Evolutionary conservation across 1,284 basidiomycete species (phyloP), one percentile per base, ranked within the genome.

Genomic region (Leccinum griseonigrum): DNA sequence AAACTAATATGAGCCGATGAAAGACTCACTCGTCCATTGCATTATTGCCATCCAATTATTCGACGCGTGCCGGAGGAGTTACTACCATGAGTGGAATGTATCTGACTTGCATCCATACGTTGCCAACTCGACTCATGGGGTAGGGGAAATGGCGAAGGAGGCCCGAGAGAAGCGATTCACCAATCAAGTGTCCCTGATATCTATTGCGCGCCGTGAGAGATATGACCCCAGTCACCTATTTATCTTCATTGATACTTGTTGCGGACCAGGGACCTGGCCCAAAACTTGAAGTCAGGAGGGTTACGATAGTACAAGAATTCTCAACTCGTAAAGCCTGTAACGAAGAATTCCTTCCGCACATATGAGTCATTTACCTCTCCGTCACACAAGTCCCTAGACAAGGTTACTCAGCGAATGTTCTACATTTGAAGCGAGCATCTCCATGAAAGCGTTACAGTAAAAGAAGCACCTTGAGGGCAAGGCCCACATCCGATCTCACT

Each of bases 161-260:
- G 14, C 11, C 60, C 57, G 6, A 43, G 29, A n/a, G 36, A 40
- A 52, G n/a, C 3, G 26, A 43, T 61, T 28, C 26, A 43, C 46
- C 58, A 54, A 62, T 43, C 58, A 64, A 18, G 4, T 2, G 13
- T 14, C 26, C 0, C 11, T 8, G 50, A 57, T 60, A 58, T 60
- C 29, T 60, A 3, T 16, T 28, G 58, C 10, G 16, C 28, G 18
- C 38, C 13, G n/a, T 4, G 14, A 26, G 53, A 28, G 3, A 32
- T 43, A n/a, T 57, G 54, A 57, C 56, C 56, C 56, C 56, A 22
- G 31, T 16, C 56, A 57, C 54, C 54, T 34, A 11, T 3, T 18
- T 10, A 57, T 34, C 14, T 34, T 5, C 18, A 50, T 50, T 50
- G 26, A 7, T 22, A 3, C 13, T 26, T 50, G 13, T 43, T 43